Conservation (phyloP, 352 stramenopile species). For the Phytophthora pini region DNA sequence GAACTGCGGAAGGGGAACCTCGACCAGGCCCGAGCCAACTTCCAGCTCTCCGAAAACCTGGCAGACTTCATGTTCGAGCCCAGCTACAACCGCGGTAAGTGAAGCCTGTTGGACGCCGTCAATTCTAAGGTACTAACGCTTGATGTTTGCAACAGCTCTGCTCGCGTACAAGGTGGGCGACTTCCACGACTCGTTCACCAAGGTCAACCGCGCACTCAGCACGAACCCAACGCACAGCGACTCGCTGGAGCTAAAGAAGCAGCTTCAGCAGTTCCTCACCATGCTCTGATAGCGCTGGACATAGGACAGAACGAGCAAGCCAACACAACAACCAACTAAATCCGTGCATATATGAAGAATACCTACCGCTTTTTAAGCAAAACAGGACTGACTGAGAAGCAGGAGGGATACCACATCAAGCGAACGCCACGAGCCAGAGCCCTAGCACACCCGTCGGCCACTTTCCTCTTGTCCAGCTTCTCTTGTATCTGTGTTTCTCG, state of each 20-base stretch:
- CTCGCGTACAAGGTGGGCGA: slow-evolving; percentile 92
- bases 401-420: slow-evolving; percentile 19
- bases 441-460: slow-evolving; percentile 15
- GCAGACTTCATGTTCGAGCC: slow-evolving; percentile 92
- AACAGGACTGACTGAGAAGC: slow-evolving; percentile 24
- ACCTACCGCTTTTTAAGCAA: slow-evolving; percentile 28
- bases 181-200: slow-evolving; percentile 91
- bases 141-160: slow-evolving; percentile 57
- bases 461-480: slow-evolving; percentile 20
- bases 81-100: slow-evolving; percentile 88
- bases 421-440: slow-evolving; percentile 16
- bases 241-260: slow-evolving; percentile 90
- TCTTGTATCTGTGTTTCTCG: slow-evolving; percentile 30
- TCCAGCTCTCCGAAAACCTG: slow-evolving; percentile 79
- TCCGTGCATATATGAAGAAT: slow-evolving; percentile 53
- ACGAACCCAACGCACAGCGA: slow-evolving; percentile 88
- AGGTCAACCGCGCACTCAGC: slow-evolving; percentile 82
- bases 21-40: slow-evolving; percentile 86
- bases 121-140: slow-evolving; percentile 7
- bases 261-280: slow-evolving; percentile 85
- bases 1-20: slow-evolving; percentile 91
- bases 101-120: not conserved
- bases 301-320: slow-evolving; percentile 5
- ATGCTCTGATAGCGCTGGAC: slow-evolving; percentile 53
- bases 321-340: slow-evolving; percentile 36